Evolutionary conservation across 345 rosid genomes (phyloP).

Genomic region (Populus simonii): DNA sequence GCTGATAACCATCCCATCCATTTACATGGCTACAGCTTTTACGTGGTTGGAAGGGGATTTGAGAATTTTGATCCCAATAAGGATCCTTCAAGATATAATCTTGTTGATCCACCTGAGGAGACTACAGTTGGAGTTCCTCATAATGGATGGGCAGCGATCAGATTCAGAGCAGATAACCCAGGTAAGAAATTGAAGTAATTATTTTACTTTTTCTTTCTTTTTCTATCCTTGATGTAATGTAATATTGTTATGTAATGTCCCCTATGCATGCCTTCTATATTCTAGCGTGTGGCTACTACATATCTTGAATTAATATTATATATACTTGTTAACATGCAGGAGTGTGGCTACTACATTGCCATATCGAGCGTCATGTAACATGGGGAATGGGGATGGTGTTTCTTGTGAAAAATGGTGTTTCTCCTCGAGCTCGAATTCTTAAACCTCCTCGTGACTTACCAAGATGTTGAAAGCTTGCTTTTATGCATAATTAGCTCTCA

Average conservation of each 20-base stretch:
- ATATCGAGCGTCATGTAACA: background rate
- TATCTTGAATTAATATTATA: background rate
- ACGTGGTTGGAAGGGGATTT: constrained; percentile 9
- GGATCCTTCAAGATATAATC: constrained; percentile 5
- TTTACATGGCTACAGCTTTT: constrained; percentile 19
- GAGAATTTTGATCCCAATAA: background rate
- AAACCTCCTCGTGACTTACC: background rate
- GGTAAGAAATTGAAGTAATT: background rate
- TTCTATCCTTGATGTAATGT: no score
- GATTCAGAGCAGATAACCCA: constrained; percentile 17
- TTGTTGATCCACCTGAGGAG: constrained; percentile 8
- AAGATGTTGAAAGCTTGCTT: background rate
- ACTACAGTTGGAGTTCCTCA: constrained; percentile 16
- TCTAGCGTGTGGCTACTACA: no score
- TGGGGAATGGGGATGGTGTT: constrained; percentile 17
- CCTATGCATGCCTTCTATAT: background rate
- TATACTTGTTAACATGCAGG: background rate
- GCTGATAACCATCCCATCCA: constrained; percentile 21
- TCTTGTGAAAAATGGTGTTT: constrained; percentile 10
- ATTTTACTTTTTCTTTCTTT: background rate
- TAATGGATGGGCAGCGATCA: constrained; percentile 18
- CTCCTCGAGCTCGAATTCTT: background rate
- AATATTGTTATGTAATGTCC: no score
- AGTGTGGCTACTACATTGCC: constrained; percentile 18
- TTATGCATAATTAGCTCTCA: no score